Percentiles rank a stretch among this genome's conserved stretches.
Conservation (phyloP, 441 rosid genomes). For the Bocquillonia castaneifolia region DNA sequence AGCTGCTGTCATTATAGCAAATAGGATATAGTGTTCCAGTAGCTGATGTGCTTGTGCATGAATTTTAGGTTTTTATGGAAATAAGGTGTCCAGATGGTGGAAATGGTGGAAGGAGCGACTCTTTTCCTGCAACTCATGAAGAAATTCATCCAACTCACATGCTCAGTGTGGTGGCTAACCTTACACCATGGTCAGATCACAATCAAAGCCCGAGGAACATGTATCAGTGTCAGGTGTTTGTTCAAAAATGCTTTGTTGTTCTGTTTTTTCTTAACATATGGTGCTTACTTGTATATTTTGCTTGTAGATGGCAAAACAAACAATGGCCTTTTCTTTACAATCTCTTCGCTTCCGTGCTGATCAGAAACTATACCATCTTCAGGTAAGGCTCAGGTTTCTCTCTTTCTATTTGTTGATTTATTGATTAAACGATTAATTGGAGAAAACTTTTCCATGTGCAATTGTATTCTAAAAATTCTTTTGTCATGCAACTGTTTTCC, state of each 20-base stretch:
- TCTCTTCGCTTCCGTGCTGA: conserved; percentile 77
- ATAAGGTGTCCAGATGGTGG: conserved; percentile 97
- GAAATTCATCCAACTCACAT: conserved; percentile 92
- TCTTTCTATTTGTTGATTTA: background rate
- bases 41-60: conserved; percentile 10
- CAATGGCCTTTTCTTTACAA: conserved; percentile 92
- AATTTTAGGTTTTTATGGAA: conserved; percentile 85
- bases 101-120: conserved; percentile 68
- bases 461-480: background rate
- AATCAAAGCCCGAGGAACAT: conserved; percentile 98
- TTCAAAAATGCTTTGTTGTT: background rate
- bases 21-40: conserved; percentile 18
- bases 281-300: conserved; percentile 4
- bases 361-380: conserved; percentile 95
- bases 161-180: conserved; percentile 98
- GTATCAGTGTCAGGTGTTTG: conserved; percentile 92
- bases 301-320: conserved; percentile 92
- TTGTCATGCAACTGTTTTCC: background rate
- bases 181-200: conserved; percentile 98
- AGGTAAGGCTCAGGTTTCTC: conserved; percentile 41
- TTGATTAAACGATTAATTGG: background rate
- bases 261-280: conserved; percentile 8
- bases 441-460: background rate
- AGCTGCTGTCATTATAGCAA: conserved; percentile 9
- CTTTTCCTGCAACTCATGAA: conserved; percentile 83